phyloP scores from a whole-genome alignment of 305 asterid genomes.

The Fraxinus sp. region DNA sequence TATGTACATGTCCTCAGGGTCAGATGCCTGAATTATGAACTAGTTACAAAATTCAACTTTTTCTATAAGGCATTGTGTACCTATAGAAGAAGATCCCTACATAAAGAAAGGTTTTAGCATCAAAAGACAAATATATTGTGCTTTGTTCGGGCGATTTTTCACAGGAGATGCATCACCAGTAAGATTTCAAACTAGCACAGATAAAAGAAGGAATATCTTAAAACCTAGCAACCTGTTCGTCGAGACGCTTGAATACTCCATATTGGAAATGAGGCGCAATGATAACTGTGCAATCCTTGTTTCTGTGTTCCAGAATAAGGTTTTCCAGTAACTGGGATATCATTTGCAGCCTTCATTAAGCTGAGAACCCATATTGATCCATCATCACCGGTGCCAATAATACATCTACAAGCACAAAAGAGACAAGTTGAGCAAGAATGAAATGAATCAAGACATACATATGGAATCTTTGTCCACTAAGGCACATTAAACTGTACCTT shows the following conservation, averaged over 20 bases:
- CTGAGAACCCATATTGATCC: slow-evolving; percentile 69
- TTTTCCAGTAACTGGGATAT: slow-evolving; percentile 59
- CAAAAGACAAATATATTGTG: not conserved
- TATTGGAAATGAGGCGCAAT: slow-evolving; percentile 64
- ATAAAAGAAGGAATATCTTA: slow-evolving; percentile 4
- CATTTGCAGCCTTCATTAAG: slow-evolving; percentile 59
- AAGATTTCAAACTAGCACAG: not conserved
- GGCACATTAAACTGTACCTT: slow-evolving; percentile 45
- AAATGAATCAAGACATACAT: not conserved
- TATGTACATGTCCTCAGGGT: not conserved
- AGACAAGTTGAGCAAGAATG: slow-evolving; percentile 17
- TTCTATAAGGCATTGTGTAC: not conserved
- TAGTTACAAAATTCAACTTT: too few relatives aligned
- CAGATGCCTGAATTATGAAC: too few relatives aligned
- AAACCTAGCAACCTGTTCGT: slow-evolving; percentile 53
- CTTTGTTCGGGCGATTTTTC: not conserved
- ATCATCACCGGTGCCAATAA: slow-evolving; percentile 66
- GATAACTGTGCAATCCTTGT: slow-evolving; percentile 56
- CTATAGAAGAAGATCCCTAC: not conserved
- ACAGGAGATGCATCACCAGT: not conserved
- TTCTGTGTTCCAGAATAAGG: slow-evolving; percentile 40
- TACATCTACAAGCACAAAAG: slow-evolving; percentile 50
- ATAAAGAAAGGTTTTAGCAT: not conserved
- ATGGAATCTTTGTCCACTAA: slow-evolving; percentile 7
- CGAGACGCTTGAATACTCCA: slow-evolving; percentile 78